Base-by-base conservation (phyloP, 2,329 filamentous ascomycete species). In the Teratosphaeria epicoccoides region DNA sequence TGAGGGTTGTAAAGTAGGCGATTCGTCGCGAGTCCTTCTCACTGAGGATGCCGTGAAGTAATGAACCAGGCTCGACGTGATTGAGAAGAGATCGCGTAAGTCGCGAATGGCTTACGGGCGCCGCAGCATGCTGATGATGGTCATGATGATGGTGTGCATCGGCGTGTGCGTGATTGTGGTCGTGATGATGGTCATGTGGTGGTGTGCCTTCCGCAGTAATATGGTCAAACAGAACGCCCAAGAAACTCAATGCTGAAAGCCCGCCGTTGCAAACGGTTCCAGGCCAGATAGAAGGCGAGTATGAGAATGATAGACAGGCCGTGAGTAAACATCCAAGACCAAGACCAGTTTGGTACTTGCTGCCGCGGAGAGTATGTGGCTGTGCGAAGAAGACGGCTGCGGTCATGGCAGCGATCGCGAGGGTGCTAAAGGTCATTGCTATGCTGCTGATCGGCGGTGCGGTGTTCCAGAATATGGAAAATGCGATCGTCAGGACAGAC, bases 1-100 rank as follows among this genome's bases (percentile, higher is more conserved):
- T 98, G 51, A 98, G 79, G 55, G 78, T 80, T 82, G 95, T 95
- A 62, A 97, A 98, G 70, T 98, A 98, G 60, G 95, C 94, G 57
- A 98, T 97, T 44, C 91, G 82, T 53, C 93, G 80, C 14, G 91
- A 97, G 67, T 98, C 91, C 62, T 88, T 89, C 64, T 97, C 91
- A 12, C 84, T 81, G 61, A 98, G 72, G 53, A 98, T 88, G 49
- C 88, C 85, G 65, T 96, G 83, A 17, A 96, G 63, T 28, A 97
- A 76, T 0, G 91, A 90, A 66, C 84, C 88, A 24, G 76, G 75
- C 47, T 84, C 78, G 10, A 83, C 84, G 50, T 80, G 76, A 0
- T 77, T 77, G n/a, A 97, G 74, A 3, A 97, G 68, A 51, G 84
- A 78, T 12, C 76, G 79, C 0, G 91, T 95, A 37, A 95, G 74